These are phyloP conservation scores for Arctium minus DNA, from an alignment of 129 eudicot species.

Conservation along the genomic window DNA sequence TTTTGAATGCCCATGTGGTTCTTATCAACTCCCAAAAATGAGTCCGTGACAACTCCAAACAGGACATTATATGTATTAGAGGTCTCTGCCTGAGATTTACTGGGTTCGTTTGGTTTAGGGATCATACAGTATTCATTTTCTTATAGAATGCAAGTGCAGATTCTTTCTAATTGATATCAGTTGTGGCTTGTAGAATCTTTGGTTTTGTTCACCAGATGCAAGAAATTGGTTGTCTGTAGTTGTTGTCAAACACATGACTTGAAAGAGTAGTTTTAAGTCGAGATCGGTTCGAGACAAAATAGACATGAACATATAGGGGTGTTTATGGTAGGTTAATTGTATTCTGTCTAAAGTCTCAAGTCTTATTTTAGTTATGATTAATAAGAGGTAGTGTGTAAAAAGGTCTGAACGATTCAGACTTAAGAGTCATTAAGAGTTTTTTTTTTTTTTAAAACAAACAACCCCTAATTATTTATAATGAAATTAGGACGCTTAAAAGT, in stretches of 20 bases:
- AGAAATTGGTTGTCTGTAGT: not conserved
- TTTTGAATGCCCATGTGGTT: slow-evolving; percentile 19
- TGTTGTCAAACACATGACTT: not conserved
- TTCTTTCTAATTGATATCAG: not conserved
- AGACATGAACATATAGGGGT: not conserved
- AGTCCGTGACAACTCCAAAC: slow-evolving; percentile 15
- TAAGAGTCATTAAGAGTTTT: too few species aligned
- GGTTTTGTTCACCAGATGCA: not conserved
- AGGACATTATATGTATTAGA: slow-evolving; percentile 10
- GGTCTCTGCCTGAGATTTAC: not conserved
- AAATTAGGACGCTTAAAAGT: too few species aligned
- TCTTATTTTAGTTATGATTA: too few species aligned
- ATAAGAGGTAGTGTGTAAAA: too few species aligned
- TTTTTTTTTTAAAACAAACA: too few species aligned
- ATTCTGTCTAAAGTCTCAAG: too few species aligned
- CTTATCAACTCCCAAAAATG: slow-evolving; percentile 5
- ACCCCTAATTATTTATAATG: too few species aligned
- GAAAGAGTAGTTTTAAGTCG: not conserved
- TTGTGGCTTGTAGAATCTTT: not conserved
- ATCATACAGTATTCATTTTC: slow-evolving; percentile 12
- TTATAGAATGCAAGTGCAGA: not conserved
- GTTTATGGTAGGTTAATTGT: not conserved
- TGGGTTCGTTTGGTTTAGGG: not conserved
- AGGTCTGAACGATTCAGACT: too few species aligned
- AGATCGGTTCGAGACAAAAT: not conserved